These are phyloP conservation scores for Dactylellina drechsleri DNA, from an alignment of 2,329 filamentous ascomycete species.

Conservation along the genomic window DNA sequence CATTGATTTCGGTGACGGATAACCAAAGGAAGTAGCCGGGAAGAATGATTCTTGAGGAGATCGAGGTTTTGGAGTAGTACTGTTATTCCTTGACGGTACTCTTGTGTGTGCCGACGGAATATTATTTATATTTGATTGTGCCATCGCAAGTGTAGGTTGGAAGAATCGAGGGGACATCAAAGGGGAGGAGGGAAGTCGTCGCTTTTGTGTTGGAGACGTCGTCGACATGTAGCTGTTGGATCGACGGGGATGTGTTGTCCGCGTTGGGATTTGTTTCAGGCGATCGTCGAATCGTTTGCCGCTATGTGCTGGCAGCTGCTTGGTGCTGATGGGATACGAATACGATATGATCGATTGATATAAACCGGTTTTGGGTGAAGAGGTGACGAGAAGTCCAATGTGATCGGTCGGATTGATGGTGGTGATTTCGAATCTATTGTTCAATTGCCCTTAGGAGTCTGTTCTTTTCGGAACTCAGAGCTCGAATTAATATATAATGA, in stretches of 20 bases:
- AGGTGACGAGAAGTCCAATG: slow-evolving; percentile 7
- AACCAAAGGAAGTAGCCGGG: slow-evolving; percentile 30
- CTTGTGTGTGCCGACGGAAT: slow-evolving; percentile 24
- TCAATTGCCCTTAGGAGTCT: slow-evolving; percentile 8
- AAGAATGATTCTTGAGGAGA: slow-evolving; percentile 49
- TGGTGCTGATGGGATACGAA: slow-evolving; percentile 4
- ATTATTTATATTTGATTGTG: not conserved
- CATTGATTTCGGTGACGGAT: slow-evolving; percentile 46
- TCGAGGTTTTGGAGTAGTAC: slow-evolving; percentile 32
- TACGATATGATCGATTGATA: slow-evolving; percentile 28
- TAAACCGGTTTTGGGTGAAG: slow-evolving; percentile 45
- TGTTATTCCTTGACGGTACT: slow-evolving; percentile 27
- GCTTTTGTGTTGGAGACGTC: slow-evolving; percentile 45
- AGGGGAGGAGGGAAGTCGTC: slow-evolving; percentile 41
- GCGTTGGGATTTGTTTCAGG: slow-evolving; percentile 38
- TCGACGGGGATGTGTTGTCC: slow-evolving; percentile 11
- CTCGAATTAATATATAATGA: not conserved
- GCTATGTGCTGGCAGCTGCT: slow-evolving; percentile 17
- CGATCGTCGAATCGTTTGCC: slow-evolving; percentile 28
- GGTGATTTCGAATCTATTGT: slow-evolving; percentile 20
- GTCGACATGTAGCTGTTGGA: slow-evolving; percentile 44
- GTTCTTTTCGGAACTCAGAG: not conserved
- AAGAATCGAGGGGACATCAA: slow-evolving; percentile 45
- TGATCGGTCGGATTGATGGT: slow-evolving; percentile 18
- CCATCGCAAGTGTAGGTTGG: slow-evolving; percentile 31